These are phyloP conservation scores for Camelina laxa DNA, from an alignment of 345 rosid species.

Conservation along the genomic window DNA sequence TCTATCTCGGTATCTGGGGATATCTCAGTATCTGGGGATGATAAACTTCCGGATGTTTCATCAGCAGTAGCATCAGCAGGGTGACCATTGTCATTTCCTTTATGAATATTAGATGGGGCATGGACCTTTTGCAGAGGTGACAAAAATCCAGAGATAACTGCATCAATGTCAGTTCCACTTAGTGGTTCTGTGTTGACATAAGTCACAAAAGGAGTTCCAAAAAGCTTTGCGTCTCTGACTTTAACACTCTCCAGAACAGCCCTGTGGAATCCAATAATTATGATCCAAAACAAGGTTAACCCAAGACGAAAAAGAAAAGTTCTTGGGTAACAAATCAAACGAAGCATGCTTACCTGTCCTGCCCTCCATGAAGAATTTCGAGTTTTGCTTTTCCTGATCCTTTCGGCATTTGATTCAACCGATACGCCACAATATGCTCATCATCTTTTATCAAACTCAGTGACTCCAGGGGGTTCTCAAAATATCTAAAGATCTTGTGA, in stretches of 20 bases:
- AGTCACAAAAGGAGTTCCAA: constrained; percentile 79
- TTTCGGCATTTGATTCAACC: constrained; percentile 53
- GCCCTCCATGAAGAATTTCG: constrained; percentile 69
- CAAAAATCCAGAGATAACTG: constrained; percentile 59
- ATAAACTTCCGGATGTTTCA: constrained; percentile 38
- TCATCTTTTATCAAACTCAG: constrained; percentile 77
- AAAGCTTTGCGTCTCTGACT: constrained; percentile 51
- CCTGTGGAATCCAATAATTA: constrained; percentile 31
- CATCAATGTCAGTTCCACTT: constrained; percentile 70
- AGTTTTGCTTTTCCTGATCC: constrained; percentile 63
- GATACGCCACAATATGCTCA: constrained; percentile 88
- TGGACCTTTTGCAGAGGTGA: constrained; percentile 59
- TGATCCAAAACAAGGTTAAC: constrained; percentile 16
- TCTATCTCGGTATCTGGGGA: constrained; percentile 45
- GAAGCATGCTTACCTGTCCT: constrained; percentile 60
- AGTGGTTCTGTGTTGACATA: constrained; percentile 58
- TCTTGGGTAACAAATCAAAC: constrained; percentile 22
- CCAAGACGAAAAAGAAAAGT: constrained; percentile 10
- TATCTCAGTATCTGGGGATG: constrained; percentile 38
- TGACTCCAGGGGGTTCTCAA: constrained; percentile 66
- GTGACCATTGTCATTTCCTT: constrained; percentile 62
- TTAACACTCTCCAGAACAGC: constrained; percentile 28
- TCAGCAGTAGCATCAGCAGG: constrained; percentile 30
- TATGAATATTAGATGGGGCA: constrained; percentile 46
- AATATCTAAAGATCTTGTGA: constrained; percentile 64